phyloP scores from a whole-genome alignment of 495 filamentous ascomycete species.

The Bryoglossum gracile region DNA sequence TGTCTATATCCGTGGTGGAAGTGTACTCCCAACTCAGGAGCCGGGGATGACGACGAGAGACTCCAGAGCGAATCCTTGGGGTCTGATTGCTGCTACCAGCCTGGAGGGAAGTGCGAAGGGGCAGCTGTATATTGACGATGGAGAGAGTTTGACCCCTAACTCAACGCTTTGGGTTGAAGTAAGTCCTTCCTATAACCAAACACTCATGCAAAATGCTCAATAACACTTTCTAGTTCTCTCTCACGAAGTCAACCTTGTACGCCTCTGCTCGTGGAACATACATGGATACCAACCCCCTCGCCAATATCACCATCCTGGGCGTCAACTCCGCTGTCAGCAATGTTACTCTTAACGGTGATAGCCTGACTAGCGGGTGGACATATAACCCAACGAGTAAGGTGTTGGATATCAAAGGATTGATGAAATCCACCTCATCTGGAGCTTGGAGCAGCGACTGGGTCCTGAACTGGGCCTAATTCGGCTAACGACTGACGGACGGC shows the following conservation, averaged over 20 bases:
- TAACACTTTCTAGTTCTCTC: conserved; percentile 40
- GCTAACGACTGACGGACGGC: too few relatives aligned
- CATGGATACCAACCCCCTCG: conserved; percentile 52
- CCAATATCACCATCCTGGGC: conserved; percentile 63
- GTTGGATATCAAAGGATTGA: conserved; percentile 43
- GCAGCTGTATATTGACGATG: conserved; percentile 75
- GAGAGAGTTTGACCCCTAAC: conserved; percentile 57
- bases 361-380: conserved; percentile 35
- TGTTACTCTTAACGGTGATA: conserved; percentile 15
- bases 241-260: conserved; percentile 36
- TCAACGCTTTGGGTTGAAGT: conserved; percentile 51
- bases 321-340: conserved; percentile 25
- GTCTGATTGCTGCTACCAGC: conserved; percentile 56
- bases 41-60: conserved; percentile 62
- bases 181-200: conserved; percentile 16
- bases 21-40: conserved; percentile 63
- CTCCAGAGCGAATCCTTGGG: conserved; percentile 61
- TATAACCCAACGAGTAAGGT: conserved; percentile 42
- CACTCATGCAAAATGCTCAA: neutral
- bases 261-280: conserved; percentile 46
- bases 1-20: conserved; percentile 65
- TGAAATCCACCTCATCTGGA: conserved; percentile 40
- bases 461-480: conserved; percentile 48
- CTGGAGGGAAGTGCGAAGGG: conserved; percentile 53
- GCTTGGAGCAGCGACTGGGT: conserved; percentile 53